These are phyloP conservation scores for Neotropicomus parvogracilis DNA, from an alignment of 1,284 basidiomycete species.

Conservation along the genomic window DNA sequence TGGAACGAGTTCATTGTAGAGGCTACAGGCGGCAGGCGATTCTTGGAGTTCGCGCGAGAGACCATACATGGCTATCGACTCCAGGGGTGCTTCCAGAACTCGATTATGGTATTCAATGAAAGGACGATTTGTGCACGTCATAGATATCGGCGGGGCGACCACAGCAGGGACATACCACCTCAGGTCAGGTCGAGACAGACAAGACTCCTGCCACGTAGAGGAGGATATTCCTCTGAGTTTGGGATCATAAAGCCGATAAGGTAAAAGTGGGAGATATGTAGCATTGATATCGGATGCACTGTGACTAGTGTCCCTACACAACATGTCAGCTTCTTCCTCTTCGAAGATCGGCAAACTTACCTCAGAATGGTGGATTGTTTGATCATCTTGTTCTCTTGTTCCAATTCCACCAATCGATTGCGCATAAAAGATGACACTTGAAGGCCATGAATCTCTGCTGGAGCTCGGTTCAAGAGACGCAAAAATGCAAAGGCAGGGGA, in stretches of 20 bases:
- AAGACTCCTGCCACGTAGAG: constrained; percentile 68
- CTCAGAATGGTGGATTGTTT: constrained; percentile 46
- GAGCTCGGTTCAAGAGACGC: constrained; percentile 59
- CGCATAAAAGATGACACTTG: constrained; percentile 57
- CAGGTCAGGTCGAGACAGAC: constrained; percentile 74
- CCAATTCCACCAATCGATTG: constrained; percentile 46
- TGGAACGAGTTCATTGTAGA: constrained; percentile 55
- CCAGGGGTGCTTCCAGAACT: constrained; percentile 61
- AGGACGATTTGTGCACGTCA: constrained; percentile 73
- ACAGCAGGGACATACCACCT: constrained; percentile 81
- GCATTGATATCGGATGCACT: constrained; percentile 20
- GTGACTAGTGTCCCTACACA: constrained; percentile 24
- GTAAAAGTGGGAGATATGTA: constrained; percentile 35
- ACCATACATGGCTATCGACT: constrained; percentile 84
- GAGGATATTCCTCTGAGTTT: constrained; percentile 60
- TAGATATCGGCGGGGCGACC: constrained; percentile 79
- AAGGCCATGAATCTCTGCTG: constrained; percentile 62
- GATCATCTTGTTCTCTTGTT: constrained; percentile 42
- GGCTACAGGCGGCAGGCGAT: constrained; percentile 50
- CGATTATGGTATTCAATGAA: constrained; percentile 74
- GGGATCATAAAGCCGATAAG: constrained; percentile 43
- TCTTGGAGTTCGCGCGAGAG: constrained; percentile 69
- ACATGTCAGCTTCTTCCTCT: constrained; percentile 6
- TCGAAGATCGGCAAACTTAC: constrained; percentile 38
- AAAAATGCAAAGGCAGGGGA: constrained; percentile 74